Percentiles rank a stretch among this genome's conserved stretches.
phyloP scores from a whole-genome alignment of 2,329 filamentous ascomycete genomes.

The Colletotrichum navitas region DNA sequence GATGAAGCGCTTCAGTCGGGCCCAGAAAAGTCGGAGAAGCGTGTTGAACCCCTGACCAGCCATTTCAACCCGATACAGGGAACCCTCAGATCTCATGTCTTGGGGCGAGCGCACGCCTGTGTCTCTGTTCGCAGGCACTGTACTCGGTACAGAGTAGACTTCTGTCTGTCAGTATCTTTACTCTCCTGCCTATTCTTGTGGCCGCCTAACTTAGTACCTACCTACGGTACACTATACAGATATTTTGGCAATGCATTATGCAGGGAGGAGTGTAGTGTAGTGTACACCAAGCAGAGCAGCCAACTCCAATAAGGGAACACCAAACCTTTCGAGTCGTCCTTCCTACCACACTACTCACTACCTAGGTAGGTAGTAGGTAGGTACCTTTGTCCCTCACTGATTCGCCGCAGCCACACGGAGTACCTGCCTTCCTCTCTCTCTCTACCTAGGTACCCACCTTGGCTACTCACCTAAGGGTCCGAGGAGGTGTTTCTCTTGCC shows the following conservation, averaged over 20 bases:
- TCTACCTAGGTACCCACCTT: no score
- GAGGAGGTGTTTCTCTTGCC: background rate
- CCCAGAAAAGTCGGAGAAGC: constrained; percentile 9
- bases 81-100: constrained; percentile 36
- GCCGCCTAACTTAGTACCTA: no score
- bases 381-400: background rate
- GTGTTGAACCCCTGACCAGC: constrained; percentile 24
- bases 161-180: background rate
- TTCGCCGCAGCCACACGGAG: background rate
- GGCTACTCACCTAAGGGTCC: constrained; percentile 2
- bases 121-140: background rate
- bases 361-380: no score
- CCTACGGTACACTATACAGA: no score
- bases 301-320: no score
- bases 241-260: no score
- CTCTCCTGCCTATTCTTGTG: background rate
- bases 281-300: background rate
- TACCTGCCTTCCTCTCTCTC: background rate
- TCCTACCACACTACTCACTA: no score
- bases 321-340: no score
- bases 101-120: constrained; percentile 24
- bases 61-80: constrained; percentile 30
- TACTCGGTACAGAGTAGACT: background rate
- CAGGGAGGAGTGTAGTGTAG: background rate
- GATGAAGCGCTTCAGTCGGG: background rate